Base-by-base conservation (phyloP, 140 eudicot species). In the Senecio squalidus region DNA sequence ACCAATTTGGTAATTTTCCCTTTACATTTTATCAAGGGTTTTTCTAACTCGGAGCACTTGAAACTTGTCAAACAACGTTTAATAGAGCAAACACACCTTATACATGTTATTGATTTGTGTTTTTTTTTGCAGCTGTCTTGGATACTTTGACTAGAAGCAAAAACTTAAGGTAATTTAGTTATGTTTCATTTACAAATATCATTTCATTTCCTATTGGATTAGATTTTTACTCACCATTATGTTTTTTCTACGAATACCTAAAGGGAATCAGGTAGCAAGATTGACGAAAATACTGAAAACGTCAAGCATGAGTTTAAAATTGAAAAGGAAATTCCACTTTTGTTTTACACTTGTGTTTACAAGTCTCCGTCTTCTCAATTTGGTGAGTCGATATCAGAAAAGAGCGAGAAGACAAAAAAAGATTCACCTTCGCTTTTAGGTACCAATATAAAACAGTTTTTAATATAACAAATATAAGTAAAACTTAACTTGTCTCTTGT, bases 261-360 rank as follows among this genome's bases (percentile, higher is more conserved):
- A 72, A 84, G 87, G 80, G 70, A 69, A 21, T 6, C 64, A 1
- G 48, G 45, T 6, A 20, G 20, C 3, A 39, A 45, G 39, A 43
- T 27, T 29, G 76, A 25, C 33, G 70, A 49, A 4, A 66, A 50
- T 36, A 48, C 36, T 10, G 2, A 2, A 14, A 55, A 31, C 15
- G 34, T 22, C 26, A 63, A 66, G 20, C 16, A 60, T 0, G 71
- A 40, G 51, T 74, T 66, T 24, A 66, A 78, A 39, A 27, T 50
- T 24, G 82, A 77, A 15, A 83, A 75, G 21, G 74, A 77, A 49
- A 55, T 65, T 51, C 80, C 95, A 0, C 74, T 66, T 7, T 60
- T 74, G 58, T 62, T 81, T 31, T 80, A 82, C 73, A 74, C 81
- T 21, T 38, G 61, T 66, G 73, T 72, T 40, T 40, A 60, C 66